phyloP scores from a whole-genome alignment of 331 rosid species.

The Erythrophleum ivorense region DNA sequence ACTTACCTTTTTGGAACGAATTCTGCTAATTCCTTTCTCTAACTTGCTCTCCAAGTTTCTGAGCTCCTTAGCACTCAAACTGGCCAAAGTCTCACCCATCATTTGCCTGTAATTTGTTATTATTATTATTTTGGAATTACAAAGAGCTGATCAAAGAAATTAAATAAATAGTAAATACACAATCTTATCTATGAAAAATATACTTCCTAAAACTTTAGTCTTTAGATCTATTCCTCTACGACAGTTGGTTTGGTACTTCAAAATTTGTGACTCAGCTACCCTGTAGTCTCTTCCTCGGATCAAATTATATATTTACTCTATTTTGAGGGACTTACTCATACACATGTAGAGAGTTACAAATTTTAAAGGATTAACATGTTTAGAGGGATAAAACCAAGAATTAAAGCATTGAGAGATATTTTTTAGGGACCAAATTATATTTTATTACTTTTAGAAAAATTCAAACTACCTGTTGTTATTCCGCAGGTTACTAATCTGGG shows the following conservation, averaged over 20 bases:
- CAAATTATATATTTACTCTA: too few relatives aligned
- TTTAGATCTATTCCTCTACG: too few relatives aligned
- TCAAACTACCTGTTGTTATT: slow-evolving; percentile 67
- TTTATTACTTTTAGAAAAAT: not conserved
- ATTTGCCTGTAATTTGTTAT: slow-evolving; percentile 55
- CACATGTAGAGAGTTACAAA: too few relatives aligned
- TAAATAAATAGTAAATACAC: too few relatives aligned
- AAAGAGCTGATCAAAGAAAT: not conserved
- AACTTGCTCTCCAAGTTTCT: slow-evolving; percentile 69
- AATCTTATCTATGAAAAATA: not conserved
- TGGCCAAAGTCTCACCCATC: slow-evolving; percentile 71
- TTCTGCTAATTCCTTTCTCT: slow-evolving; percentile 79
- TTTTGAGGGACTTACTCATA: too few relatives aligned
- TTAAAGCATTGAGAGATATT: too few relatives aligned
- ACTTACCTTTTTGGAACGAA: slow-evolving; percentile 89
- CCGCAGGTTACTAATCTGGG: slow-evolving; percentile 69
- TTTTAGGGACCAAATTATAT: too few relatives aligned
- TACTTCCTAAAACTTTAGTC: not conserved
- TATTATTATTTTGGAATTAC: not conserved
- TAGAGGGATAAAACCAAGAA: too few relatives aligned
- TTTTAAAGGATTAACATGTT: too few relatives aligned
- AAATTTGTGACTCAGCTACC: not conserved
- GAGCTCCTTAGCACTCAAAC: slow-evolving; percentile 60
- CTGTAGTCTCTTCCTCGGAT: too few relatives aligned
- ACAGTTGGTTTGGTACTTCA: too few relatives aligned